phyloP scores from a whole-genome alignment of 768 basidiomycete genomes.

The Termitomyces sp. region DNA sequence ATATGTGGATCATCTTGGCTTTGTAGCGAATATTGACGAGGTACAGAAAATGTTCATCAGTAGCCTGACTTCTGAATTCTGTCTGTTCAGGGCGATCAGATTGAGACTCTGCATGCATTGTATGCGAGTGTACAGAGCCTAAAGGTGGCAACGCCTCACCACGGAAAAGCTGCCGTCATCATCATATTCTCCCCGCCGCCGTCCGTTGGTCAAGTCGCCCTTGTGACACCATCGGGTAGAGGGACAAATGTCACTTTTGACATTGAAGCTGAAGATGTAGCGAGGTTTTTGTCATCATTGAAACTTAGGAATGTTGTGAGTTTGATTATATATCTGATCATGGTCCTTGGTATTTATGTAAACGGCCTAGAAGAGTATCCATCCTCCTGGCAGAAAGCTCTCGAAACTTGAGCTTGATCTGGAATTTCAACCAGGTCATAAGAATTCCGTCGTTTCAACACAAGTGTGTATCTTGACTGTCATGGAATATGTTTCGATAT shows the following conservation, averaged over 20 bases:
- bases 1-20: slow-evolving; percentile 43
- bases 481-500: background rate
- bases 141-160: slow-evolving; percentile 19
- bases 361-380: slow-evolving; percentile 7
- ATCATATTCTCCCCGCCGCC: slow-evolving; percentile 31
- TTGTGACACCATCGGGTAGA: slow-evolving; percentile 11
- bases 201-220: slow-evolving; percentile 25
- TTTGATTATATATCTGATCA: background rate
- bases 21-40: slow-evolving; percentile 47
- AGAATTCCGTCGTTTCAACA: slow-evolving; percentile 10
- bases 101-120: slow-evolving; percentile 45
- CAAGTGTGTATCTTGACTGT: slow-evolving; percentile 11
- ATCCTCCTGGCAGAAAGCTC: slow-evolving; percentile 13
- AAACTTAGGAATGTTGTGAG: slow-evolving; percentile 43
- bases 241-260: slow-evolving; percentile 29
- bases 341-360: background rate
- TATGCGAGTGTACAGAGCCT: slow-evolving; percentile 27
- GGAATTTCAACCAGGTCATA: slow-evolving; percentile 10
- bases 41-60: slow-evolving; percentile 13
- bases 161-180: slow-evolving; percentile 22
- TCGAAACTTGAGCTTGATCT: slow-evolving; percentile 21
- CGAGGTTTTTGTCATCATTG: slow-evolving; percentile 35
- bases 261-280: slow-evolving; percentile 25
- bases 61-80: background rate
- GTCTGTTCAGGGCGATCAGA: slow-evolving; percentile 28